phyloP scores from a whole-genome alignment of 2,329 filamentous ascomycete species.

The Sclerotinia glacialis region DNA sequence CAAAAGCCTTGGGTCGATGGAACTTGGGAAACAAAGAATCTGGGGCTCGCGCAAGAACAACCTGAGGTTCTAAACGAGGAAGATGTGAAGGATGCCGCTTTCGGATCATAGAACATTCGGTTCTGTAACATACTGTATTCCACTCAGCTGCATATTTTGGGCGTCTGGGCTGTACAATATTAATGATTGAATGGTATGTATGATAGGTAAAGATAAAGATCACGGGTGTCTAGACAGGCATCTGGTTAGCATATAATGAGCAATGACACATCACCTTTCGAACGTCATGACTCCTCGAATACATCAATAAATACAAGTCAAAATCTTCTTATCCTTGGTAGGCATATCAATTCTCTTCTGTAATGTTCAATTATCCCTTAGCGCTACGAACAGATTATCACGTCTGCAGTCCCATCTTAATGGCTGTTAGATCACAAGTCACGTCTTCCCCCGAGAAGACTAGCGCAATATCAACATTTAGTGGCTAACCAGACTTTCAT shows the following conservation, averaged over 20 bases:
- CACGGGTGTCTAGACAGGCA: neutral
- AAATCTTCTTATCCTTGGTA: neutral
- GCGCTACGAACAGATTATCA: slow-evolving; percentile 54
- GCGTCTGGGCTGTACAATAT: slow-evolving; percentile 25
- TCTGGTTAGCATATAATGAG: slow-evolving; percentile 12
- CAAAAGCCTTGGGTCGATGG: slow-evolving; percentile 75
- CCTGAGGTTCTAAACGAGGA: slow-evolving; percentile 36
- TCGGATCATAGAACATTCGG: slow-evolving; percentile 32
- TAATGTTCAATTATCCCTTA: neutral
- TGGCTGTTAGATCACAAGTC: slow-evolving; percentile 53
- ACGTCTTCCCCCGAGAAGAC: slow-evolving; percentile 34
- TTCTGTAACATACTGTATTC: slow-evolving; percentile 35
- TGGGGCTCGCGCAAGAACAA: slow-evolving; percentile 59
- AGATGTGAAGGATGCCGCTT: slow-evolving; percentile 32
- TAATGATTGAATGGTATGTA: slow-evolving; percentile 20
- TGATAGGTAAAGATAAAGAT: slow-evolving; percentile 14
- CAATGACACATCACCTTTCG: slow-evolving; percentile 16
- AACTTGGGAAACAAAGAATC: slow-evolving; percentile 71
- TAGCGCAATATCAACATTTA: slow-evolving; percentile 49
- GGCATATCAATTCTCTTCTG: neutral
- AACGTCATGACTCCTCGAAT: neutral
- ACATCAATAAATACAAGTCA: neutral
- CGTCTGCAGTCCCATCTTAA: slow-evolving; percentile 46
- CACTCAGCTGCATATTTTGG: slow-evolving; percentile 30
- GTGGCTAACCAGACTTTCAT: slow-evolving; percentile 28